Percentiles rank a stretch among this genome's conserved stretches.
Evolutionary conservation across 805 yeast genomes (phyloP).

Genomic region (Teunomyces panamensis): DNA sequence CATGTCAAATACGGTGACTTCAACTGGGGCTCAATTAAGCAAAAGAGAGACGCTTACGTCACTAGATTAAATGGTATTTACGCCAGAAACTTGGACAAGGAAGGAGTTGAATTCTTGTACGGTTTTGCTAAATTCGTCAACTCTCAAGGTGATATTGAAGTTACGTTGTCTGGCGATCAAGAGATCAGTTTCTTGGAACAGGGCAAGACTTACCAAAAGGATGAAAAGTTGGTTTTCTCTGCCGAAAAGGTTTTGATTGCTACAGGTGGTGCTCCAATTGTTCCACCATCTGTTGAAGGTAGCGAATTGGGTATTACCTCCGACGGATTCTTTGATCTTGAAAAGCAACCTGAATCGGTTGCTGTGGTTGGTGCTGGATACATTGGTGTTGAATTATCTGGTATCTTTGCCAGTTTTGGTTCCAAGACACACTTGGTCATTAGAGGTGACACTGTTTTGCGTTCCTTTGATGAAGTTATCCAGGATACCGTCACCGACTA

Average conservation of each 20-base stretch:
- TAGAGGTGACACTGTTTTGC: conserved; percentile 86
- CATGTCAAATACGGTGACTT: conserved; percentile 53
- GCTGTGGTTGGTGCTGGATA: conserved; percentile 98
- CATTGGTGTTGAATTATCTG: conserved; percentile 93
- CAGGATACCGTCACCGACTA: conserved; percentile 76
- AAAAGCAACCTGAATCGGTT: conserved; percentile 82
- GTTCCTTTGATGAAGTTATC: conserved; percentile 81
- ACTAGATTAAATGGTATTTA: conserved; percentile 88
- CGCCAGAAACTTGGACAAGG: conserved; percentile 80
- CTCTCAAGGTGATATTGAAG: conserved; percentile 70
- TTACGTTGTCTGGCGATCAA: conserved; percentile 47
- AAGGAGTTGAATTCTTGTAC: conserved; percentile 80
- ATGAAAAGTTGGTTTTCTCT: conserved; percentile 59
- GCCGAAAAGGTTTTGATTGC: conserved; percentile 87
- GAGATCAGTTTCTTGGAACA: conserved; percentile 31
- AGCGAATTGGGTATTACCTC: conserved; percentile 81
- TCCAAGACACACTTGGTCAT: conserved; percentile 82
- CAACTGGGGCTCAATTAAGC: conserved; percentile 79
- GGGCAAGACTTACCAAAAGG: conserved; percentile 35
- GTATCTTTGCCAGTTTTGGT: conserved; percentile 87
- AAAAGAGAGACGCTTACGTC: conserved; percentile 89
- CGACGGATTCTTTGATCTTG: conserved; percentile 85
- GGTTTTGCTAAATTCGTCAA: conserved; percentile 82
- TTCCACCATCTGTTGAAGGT: conserved; percentile 73
- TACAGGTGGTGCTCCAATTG: conserved; percentile 84